These are phyloP conservation scores for Pichia phayaonensis DNA, from an alignment of 805 yeast species.

Conservation along the genomic window DNA sequence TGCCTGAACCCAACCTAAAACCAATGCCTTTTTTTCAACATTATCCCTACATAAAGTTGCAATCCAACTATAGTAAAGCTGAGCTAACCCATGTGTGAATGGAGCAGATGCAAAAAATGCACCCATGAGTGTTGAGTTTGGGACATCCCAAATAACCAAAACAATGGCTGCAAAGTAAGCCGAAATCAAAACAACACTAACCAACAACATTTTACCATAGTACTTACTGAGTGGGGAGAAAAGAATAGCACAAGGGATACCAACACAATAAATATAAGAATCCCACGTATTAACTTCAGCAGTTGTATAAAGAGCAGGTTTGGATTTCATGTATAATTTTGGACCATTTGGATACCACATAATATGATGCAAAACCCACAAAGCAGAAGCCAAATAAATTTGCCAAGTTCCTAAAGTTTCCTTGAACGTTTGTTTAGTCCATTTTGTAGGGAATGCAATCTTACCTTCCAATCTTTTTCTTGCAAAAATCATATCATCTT, in stretches of 20 bases:
- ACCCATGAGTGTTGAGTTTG: conserved; percentile 26
- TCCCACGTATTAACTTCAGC: conserved; percentile 15
- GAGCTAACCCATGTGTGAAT: conserved; percentile 15
- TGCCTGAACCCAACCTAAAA: conserved; percentile 13
- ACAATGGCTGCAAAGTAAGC: conserved; percentile 12
- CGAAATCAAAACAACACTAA: neutral
- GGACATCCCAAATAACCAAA: conserved; percentile 12
- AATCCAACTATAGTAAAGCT: conserved; percentile 15
- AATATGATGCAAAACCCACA: conserved; percentile 29
- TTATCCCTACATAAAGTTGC: conserved; percentile 17
- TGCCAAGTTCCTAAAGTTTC: conserved; percentile 41
- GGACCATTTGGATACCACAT: conserved; percentile 22
- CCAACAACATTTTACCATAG: conserved; percentile 18
- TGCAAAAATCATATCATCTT: conserved; percentile 37
- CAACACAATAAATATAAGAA: conserved; percentile 11
- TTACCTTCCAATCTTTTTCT: conserved; percentile 35
- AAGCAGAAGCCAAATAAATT: conserved; percentile 15
- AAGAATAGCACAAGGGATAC: conserved; percentile 18
- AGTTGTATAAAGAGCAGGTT: conserved; percentile 9
- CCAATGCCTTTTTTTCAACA: conserved; percentile 19
- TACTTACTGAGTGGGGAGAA: conserved; percentile 36
- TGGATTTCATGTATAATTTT: conserved; percentile 21
- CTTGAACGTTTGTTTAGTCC: conserved; percentile 33
- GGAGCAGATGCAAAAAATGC: conserved; percentile 32
- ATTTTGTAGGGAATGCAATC: conserved; percentile 32